Evolutionary conservation across 768 basidiomycete species (phyloP), one percentile per base, ranked within the genome.

Genomic region (Macrolepiota albuminosa): DNA sequence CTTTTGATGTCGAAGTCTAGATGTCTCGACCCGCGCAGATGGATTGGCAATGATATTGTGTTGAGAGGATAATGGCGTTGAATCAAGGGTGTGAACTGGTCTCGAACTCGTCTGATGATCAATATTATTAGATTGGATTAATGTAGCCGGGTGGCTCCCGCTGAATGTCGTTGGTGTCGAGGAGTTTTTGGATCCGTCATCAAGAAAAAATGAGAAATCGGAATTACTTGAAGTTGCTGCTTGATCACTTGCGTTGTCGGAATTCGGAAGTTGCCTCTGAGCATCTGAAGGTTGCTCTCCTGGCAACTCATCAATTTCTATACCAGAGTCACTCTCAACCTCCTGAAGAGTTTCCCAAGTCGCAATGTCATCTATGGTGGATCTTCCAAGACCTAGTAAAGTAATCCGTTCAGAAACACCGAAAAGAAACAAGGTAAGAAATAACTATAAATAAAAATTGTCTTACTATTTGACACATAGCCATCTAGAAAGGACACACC

Each of bases 341-440:
- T 57, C 47, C n/a, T 26, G 58, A 13, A 53, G 40, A 21, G 51
- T 53, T 50, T n/a, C 14, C 57, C 57, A 51, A 39, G 46, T 39
- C 14, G 47, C 11, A 29, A 47, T 36, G 24, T n/a, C 26, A 31
- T 57, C 36, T 29, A 39, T 26, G 37, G 8, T 34, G 18, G 24
- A 47, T 31, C 26, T n/a, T 21, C 9, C 24, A 43, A 31, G n/a
- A 31, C n/a, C 53, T 54, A 29, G 13, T 40, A 43, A 29, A 54
- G 26, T 53, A 8, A 24, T 18, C 31, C 6, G 6, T 8, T 31
- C 24, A 42, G 42, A 13, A 42, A 29, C 52, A 31, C 5, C 6
- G 0, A 10, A 18, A 29, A 40, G 5, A 1, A 26, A 29, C 16
- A 18, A 53, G n/a, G n/a, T n/a, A 54, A 29, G n/a, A 34, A n/a